These are phyloP conservation scores for Plasmopara muralis DNA, from an alignment of 352 stramenopile genomes.

Conservation along the genomic window DNA sequence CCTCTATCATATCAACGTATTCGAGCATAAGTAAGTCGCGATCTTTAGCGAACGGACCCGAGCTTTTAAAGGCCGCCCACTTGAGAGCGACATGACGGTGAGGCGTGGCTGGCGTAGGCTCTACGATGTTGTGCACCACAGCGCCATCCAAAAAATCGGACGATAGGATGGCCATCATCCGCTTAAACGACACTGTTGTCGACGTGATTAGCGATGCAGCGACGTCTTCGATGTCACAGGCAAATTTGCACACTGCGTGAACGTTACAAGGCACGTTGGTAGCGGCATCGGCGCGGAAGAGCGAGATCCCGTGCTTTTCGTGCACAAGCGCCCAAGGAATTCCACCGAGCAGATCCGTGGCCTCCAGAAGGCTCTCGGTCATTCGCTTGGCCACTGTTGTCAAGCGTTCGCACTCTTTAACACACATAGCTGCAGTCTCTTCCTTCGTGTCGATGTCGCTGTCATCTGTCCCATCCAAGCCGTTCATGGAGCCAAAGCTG, in stretches of 20 bases:
- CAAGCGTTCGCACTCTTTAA: slow-evolving; percentile 62
- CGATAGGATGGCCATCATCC: slow-evolving; percentile 80
- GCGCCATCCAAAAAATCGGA: slow-evolving; percentile 80
- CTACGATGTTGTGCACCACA: slow-evolving; percentile 76
- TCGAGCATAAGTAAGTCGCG: slow-evolving; percentile 79
- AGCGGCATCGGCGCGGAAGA: slow-evolving; percentile 60
- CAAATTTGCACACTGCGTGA: slow-evolving; percentile 80
- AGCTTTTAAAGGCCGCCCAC: slow-evolving; percentile 84
- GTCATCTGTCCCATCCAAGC: slow-evolving; percentile 16
- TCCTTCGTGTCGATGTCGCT: slow-evolving; percentile 13
- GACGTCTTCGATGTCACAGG: slow-evolving; percentile 73
- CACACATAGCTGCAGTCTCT: slow-evolving; percentile 22
- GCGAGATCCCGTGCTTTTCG: slow-evolving; percentile 77
- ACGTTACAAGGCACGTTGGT: slow-evolving; percentile 75
- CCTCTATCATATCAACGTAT: slow-evolving; percentile 87
- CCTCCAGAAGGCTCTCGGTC: slow-evolving; percentile 67
- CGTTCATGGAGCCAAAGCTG: slow-evolving; percentile 17
- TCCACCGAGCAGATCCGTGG: slow-evolving; percentile 64
- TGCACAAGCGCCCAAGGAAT: slow-evolving; percentile 71
- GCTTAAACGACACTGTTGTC: slow-evolving; percentile 72
- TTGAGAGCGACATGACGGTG: slow-evolving; percentile 80
- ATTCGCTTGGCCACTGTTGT: slow-evolving; percentile 73
- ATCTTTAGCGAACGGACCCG: slow-evolving; percentile 67
- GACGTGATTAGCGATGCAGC: slow-evolving; percentile 76
- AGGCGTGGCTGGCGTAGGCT: slow-evolving; percentile 51